These are phyloP conservation scores for Penicillium oxalicum DNA, from an alignment of 2,329 filamentous ascomycete species.

Conservation along the genomic window DNA sequence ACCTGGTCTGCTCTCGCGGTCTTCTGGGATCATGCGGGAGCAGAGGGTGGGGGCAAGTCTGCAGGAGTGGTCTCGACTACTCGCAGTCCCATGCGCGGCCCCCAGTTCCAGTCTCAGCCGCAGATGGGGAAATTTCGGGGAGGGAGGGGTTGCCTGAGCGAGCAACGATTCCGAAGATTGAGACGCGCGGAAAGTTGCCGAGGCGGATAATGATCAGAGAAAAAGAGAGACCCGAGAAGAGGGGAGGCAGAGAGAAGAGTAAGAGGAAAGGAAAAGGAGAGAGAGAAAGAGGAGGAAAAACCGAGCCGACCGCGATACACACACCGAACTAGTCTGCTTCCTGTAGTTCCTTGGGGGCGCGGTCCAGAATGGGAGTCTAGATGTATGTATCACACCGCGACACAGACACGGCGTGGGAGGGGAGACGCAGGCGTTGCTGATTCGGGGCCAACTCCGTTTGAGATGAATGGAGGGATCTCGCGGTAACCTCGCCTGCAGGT, in stretches of 20 bases:
- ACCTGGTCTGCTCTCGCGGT: no score
- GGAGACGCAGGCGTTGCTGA: neutral
- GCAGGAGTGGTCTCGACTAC: no score
- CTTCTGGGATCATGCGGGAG: no score
- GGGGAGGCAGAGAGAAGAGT: neutral
- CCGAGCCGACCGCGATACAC: no score
- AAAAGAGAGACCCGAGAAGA: neutral
- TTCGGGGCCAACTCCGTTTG: no score
- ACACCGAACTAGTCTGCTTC: no score
- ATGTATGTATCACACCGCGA: no score
- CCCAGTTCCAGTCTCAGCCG: conserved; percentile 2
- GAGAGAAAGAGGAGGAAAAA: neutral
- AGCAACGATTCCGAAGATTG: neutral
- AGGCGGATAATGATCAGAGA: neutral
- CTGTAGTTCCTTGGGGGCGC: no score
- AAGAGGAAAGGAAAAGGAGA: neutral
- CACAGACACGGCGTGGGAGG: neutral
- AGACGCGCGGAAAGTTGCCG: conserved; percentile 5
- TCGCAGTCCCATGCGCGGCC: neutral
- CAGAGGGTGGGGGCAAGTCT: no score
- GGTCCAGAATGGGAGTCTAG: no score
- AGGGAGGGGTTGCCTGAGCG: conserved; percentile 1
- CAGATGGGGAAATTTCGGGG: neutral
- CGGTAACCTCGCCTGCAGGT: no score
- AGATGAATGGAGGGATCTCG: no score